Conservation (phyloP, 495 filamentous ascomycete genomes). For the Aspergillus campestris region DNA sequence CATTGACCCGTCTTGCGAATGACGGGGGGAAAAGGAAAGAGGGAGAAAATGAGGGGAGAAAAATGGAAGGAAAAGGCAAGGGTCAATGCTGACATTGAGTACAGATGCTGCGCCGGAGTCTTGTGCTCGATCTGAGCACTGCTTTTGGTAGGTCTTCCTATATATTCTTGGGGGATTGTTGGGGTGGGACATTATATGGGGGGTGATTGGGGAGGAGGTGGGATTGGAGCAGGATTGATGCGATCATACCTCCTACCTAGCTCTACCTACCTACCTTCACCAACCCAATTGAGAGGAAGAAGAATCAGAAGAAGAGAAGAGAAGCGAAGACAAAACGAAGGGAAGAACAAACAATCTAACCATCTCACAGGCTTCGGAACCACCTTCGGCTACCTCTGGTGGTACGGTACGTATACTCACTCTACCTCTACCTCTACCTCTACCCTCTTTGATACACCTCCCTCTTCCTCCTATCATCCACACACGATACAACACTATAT, state of each 20-base stretch:
- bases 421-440: too few relatives aligned
- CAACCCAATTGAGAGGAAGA: background rate
- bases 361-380: conserved; percentile 54
- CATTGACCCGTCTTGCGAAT: background rate
- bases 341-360: conserved; percentile 5
- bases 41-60: background rate
- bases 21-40: too few relatives aligned
- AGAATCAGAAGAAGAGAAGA: too few relatives aligned
- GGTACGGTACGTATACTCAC: conserved; percentile 60
- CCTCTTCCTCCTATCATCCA: background rate
- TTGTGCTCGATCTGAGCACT: conserved; percentile 73
- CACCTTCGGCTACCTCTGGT: conserved; percentile 66
- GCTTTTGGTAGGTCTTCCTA: conserved; percentile 53
- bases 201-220: too few relatives aligned
- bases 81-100: background rate
- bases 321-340: background rate
- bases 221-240: too few relatives aligned
- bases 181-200: too few relatives aligned
- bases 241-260: background rate
- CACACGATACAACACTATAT: background rate
- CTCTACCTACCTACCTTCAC: background rate
- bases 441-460: background rate
- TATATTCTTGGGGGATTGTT: too few relatives aligned
- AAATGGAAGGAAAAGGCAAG: background rate
- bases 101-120: conserved; percentile 63